Evolutionary conservation across 768 basidiomycete genomes (phyloP).

Genomic region (Clitopilus hobsonii): DNA sequence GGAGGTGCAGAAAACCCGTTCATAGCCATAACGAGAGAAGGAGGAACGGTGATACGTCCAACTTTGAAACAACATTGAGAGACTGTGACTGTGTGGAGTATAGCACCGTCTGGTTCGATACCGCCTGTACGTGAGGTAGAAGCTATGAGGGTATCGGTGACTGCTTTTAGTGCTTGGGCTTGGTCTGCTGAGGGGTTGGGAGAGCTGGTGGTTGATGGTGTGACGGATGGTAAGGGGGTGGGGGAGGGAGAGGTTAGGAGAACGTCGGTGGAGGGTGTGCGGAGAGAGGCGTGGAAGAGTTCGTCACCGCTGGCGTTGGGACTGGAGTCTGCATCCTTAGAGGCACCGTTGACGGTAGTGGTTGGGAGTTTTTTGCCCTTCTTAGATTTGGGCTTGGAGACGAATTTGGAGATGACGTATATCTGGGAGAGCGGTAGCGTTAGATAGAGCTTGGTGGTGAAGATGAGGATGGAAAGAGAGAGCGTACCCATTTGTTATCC

Average conservation of each 20-base stretch:
- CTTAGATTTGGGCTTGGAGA: constrained; percentile 44
- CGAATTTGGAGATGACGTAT: constrained; percentile 61
- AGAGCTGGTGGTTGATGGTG: too few relatives aligned
- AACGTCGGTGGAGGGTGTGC: constrained; percentile 25
- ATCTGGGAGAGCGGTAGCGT: constrained; percentile 29
- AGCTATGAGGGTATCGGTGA: constrained; percentile 23
- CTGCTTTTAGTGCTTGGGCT: constrained; percentile 25
- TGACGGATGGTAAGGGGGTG: constrained; percentile 16
- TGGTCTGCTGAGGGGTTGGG: constrained; percentile 14
- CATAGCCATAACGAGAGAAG: constrained; percentile 51
- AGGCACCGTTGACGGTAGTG: constrained; percentile 9
- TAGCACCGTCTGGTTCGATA: constrained; percentile 47
- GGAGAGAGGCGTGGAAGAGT: constrained; percentile 23
- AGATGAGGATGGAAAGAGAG: background rate
- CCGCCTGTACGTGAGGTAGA: constrained; percentile 11
- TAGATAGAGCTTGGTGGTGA: background rate
- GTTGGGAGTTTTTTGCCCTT: constrained; percentile 19
- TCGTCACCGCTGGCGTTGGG: constrained; percentile 4
- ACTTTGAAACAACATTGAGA: constrained; percentile 66
- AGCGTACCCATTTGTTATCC: constrained; percentile 77
- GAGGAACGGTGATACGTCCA: constrained; percentile 71
- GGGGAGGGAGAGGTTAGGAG: constrained; percentile 17
- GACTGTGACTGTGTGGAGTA: constrained; percentile 58
- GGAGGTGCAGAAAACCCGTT: constrained; percentile 48
- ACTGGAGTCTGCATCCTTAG: constrained; percentile 7